Evolutionary conservation across 768 basidiomycete species (phyloP).

Genomic region (Psilocybe sp.): DNA sequence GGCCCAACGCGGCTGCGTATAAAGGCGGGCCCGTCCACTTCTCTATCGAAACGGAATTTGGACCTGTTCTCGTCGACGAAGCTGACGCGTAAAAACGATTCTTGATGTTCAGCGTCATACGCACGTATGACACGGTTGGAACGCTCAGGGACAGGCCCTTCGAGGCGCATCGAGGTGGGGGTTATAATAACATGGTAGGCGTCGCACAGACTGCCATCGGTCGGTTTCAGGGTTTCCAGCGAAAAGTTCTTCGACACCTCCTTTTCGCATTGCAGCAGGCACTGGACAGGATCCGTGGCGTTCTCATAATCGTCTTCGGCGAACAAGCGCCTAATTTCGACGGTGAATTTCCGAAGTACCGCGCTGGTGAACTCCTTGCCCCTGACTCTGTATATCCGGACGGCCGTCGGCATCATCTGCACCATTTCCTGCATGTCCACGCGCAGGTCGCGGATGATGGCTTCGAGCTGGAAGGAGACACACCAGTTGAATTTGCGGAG

Average conservation of each 20-base stretch:
- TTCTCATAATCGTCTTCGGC: conserved; percentile 23
- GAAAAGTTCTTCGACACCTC: conserved; percentile 23
- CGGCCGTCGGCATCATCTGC: conserved; percentile 33
- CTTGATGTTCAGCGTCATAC: conserved; percentile 40
- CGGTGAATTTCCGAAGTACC: conserved; percentile 39
- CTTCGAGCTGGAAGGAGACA: conserved; percentile 62
- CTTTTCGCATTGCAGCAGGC: conserved; percentile 24
- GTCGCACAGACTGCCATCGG: conserved; percentile 31
- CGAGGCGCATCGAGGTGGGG: conserved; percentile 50
- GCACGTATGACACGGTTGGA: conserved; percentile 61
- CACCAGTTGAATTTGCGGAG: conserved; percentile 38
- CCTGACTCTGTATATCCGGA: conserved; percentile 21
- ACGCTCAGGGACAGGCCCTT: conserved; percentile 55
- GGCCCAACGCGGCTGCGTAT: conserved; percentile 45
- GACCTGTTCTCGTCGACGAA: conserved; percentile 59
- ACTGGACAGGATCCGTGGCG: conserved; percentile 18
- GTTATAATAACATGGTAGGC: conserved; percentile 38
- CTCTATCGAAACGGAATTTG: conserved; percentile 53
- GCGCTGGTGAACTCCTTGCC: conserved; percentile 33
- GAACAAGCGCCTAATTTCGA: conserved; percentile 20
- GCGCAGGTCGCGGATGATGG: conserved; percentile 32
- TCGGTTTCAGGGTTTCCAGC: conserved; percentile 21
- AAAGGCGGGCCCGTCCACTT: conserved; percentile 51
- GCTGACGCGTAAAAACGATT: conserved; percentile 60
- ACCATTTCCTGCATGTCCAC: conserved; percentile 55